Evolutionary conservation across 1,284 basidiomycete genomes (phyloP).

Genomic region (Acaromyces ingoldii): DNA sequence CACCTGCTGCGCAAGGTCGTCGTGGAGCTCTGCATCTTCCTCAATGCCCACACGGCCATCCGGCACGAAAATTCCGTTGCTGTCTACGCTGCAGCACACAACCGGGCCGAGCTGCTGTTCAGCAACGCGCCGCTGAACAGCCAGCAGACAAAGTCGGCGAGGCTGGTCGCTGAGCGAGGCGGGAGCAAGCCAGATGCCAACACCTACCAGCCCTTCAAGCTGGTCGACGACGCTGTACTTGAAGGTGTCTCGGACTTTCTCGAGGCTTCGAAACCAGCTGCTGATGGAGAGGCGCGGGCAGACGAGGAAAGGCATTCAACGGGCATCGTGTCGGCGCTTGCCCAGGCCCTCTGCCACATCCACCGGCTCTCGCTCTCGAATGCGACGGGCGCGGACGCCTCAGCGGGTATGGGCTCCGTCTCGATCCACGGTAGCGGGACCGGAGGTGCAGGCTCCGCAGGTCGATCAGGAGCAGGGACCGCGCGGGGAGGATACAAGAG

Average conservation of each 20-base stretch:
- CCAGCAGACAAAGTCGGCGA: not conserved
- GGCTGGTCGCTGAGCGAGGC: not conserved
- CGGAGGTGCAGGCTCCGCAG: no score
- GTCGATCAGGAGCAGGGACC: not conserved
- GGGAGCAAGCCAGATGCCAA: constrained; percentile 42
- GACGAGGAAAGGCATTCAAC: constrained; percentile 3
- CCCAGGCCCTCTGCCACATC: constrained; percentile 5
- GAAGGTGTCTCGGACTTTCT: constrained; percentile 21
- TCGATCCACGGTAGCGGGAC: not conserved
- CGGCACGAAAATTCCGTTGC: constrained; percentile 87
- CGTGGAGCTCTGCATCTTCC: constrained; percentile 58
- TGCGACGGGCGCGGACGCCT: not conserved
- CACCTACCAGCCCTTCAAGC: constrained; percentile 43
- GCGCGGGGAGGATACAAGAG: not conserved
- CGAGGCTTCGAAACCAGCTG: not conserved
- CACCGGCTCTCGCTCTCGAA: not conserved
- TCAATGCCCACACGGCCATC: constrained; percentile 85
- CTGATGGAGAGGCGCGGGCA: constrained; percentile 3
- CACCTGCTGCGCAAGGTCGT: constrained; percentile 7
- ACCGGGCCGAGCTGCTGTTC: not conserved
- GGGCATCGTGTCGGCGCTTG: constrained; percentile 2
- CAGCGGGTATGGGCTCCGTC: not conserved
- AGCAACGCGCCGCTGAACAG: not conserved
- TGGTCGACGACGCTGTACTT: constrained; percentile 34
- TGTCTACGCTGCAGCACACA: constrained; percentile 72